Percentiles rank a stretch among this genome's conserved stretches.
These are phyloP conservation scores for Scorias spongiosa DNA, from an alignment of 2,329 filamentous ascomycete genomes.

Conservation along the genomic window DNA sequence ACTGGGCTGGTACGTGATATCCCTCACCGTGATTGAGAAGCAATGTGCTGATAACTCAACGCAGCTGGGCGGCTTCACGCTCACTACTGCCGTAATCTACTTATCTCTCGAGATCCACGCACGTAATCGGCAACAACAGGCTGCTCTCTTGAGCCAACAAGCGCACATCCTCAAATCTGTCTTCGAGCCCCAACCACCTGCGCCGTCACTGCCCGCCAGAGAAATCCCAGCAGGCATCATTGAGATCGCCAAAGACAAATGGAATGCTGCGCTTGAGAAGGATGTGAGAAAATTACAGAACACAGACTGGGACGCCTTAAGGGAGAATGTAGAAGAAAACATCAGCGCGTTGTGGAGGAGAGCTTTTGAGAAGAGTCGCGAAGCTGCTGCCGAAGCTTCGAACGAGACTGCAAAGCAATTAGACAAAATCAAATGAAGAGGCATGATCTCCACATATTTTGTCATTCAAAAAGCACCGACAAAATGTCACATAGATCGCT, in stretches of 20 bases:
- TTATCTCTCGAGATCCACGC: conserved; percentile 27
- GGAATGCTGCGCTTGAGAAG: conserved; percentile 33
- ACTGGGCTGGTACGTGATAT: conserved; percentile 31
- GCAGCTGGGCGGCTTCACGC: conserved; percentile 35
- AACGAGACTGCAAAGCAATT: neutral
- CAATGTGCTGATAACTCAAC: neutral
- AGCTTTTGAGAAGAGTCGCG: conserved; percentile 14
- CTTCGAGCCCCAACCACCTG: conserved; percentile 26
- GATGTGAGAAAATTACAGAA: conserved; percentile 27
- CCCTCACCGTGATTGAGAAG: neutral
- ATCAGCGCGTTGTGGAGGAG: conserved; percentile 19
- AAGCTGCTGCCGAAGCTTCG: conserved; percentile 4
- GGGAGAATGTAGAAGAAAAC: conserved; percentile 27
- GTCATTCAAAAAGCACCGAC: no score
- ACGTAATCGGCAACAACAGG: conserved; percentile 31
- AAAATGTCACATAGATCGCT: no score
- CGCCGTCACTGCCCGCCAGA: conserved; percentile 24
- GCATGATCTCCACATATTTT: neutral
- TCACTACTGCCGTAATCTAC: conserved; percentile 31
- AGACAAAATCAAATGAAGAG: neutral
- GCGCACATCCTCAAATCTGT: conserved; percentile 27
- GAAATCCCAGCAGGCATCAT: conserved; percentile 25
- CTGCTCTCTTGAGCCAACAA: conserved; percentile 31
- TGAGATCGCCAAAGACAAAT: conserved; percentile 34
- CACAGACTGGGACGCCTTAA: conserved; percentile 29